Percentiles rank a stretch among this genome's conserved stretches.
phyloP scores from a whole-genome alignment of 331 rosid species.

The Malus hybrid region DNA sequence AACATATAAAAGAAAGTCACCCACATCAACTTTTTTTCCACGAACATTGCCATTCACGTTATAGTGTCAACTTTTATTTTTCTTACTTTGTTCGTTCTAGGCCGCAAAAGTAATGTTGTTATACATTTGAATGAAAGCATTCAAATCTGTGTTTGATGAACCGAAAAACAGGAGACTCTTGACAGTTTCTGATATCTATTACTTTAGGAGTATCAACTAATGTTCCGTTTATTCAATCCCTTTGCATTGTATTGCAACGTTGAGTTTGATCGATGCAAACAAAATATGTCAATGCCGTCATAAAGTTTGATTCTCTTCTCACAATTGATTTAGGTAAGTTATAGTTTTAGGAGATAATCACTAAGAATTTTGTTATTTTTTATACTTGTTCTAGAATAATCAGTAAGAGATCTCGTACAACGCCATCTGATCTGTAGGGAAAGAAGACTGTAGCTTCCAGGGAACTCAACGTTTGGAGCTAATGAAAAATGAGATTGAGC shows the following conservation, averaged over 20 bases:
- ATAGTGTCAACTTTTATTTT: not conserved
- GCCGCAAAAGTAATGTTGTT: not conserved
- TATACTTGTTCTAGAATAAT: not conserved
- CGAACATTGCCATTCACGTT: not conserved
- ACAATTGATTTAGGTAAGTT: not conserved
- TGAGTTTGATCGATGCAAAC: not conserved
- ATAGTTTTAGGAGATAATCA: not conserved
- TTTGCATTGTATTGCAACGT: not conserved
- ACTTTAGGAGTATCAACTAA: not conserved
- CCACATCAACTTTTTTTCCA: not conserved
- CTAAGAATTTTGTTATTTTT: not conserved
- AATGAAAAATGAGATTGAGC: conserved; percentile 51
- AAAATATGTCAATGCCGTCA: too few species aligned
- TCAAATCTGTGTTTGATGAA: not conserved
- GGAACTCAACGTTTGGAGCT: conserved; percentile 61
- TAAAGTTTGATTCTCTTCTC: not conserved
- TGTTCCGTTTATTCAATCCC: not conserved
- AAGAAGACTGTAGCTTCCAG: conserved; percentile 53
- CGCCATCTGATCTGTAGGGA: conserved; percentile 12
- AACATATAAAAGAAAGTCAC: not conserved
- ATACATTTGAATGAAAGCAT: not conserved
- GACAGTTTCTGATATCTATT: not conserved
- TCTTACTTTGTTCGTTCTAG: not conserved
- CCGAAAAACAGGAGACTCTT: not conserved
- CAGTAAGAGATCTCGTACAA: not conserved